Percentiles rank a stretch among this genome's conserved stretches.
Evolutionary conservation across 192 early-diverging fungal genomes (phyloP).

Genomic region (Coemansia sp.): DNA sequence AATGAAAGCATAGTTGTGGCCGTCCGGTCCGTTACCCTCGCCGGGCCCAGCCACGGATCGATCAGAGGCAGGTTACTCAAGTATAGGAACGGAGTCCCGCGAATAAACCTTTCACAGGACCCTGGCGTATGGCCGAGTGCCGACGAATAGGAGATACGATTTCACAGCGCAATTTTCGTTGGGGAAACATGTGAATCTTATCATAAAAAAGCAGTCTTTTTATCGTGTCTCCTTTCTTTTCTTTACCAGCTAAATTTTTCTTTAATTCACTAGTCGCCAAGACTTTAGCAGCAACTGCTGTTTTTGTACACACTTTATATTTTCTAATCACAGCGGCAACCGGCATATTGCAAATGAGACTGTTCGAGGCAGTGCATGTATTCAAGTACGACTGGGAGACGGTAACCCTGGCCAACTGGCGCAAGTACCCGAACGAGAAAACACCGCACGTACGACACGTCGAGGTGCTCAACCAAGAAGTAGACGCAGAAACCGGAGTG

Average conservation of each 20-base stretch:
- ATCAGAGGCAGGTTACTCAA: no score
- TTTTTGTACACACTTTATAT: background rate
- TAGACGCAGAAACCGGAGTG: slow-evolving; percentile 82
- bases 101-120: no score
- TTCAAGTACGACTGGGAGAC: slow-evolving; percentile 82
- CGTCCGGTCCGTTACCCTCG: no score
- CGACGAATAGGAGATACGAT: background rate
- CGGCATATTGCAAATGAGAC: slow-evolving; percentile 59
- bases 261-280: no score
- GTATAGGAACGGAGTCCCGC: no score
- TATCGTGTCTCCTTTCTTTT: background rate
- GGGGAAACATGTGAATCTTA: background rate
- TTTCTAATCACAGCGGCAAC: no score
- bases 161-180: background rate
- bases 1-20: no score
- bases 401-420: slow-evolving; percentile 86
- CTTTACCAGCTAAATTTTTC: slow-evolving; percentile 5
- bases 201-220: background rate
- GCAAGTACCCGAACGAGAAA: slow-evolving; percentile 96
- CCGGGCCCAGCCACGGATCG: no score
- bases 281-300: background rate
- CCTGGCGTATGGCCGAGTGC: no score
- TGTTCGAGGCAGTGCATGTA: slow-evolving; percentile 77
- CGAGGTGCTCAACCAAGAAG: slow-evolving; percentile 78
- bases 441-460: slow-evolving; percentile 89